Evolutionary conservation across 2,329 filamentous ascomycete species (phyloP).

Genomic region (Emmonsiellopsis sp.): DNA sequence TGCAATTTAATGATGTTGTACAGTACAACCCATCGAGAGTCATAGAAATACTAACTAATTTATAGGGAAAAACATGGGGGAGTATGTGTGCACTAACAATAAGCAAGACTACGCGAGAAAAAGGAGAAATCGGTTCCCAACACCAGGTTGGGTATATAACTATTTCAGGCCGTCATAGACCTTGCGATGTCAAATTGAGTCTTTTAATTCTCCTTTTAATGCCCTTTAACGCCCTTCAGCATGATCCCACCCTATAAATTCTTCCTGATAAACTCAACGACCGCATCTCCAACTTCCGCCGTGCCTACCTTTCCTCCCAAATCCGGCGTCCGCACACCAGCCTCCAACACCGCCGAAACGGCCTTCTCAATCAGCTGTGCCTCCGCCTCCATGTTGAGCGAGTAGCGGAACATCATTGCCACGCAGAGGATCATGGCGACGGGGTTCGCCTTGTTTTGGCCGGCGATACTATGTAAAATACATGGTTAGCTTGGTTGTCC

Average conservation of each 20-base stretch:
- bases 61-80: no score
- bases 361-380: slow-evolving; percentile 70
- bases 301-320: slow-evolving; percentile 67
- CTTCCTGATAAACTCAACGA: slow-evolving; percentile 59
- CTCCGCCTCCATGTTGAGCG: slow-evolving; percentile 65
- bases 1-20: no score
- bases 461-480: slow-evolving; percentile 58
- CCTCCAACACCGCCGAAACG: slow-evolving; percentile 66
- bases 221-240: not conserved
- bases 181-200: no score
- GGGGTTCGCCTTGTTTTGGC: slow-evolving; percentile 78
- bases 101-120: no score
- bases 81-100: no score
- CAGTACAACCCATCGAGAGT: no score
- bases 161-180: no score
- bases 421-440: slow-evolving; percentile 81
- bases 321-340: slow-evolving; percentile 66
- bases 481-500: not conserved
- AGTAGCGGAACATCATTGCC: slow-evolving; percentile 91
- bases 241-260: not conserved
- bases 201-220: no score
- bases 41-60: no score
- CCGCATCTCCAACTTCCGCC: slow-evolving; percentile 64
- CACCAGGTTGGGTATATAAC: no score
- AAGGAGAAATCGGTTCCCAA: no score